Percentiles rank a stretch among this genome's conserved stretches.
Evolutionary conservation across 495 filamentous ascomycete species (phyloP).

Genomic region (Penicillium malachiteum): DNA sequence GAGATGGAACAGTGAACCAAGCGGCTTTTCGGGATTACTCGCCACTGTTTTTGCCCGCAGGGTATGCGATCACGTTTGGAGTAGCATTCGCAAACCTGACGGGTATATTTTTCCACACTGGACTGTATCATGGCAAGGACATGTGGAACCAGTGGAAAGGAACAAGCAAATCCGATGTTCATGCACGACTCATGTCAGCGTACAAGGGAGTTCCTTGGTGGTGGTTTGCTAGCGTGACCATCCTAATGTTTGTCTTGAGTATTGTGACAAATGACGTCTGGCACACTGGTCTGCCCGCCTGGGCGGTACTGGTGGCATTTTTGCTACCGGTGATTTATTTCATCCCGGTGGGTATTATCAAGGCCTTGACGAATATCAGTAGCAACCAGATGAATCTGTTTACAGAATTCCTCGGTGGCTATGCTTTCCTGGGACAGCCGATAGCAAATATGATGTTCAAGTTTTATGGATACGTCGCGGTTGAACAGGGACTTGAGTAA

Average conservation of each 20-base stretch:
- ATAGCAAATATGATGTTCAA: constrained; percentile 75
- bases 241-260: constrained; percentile 57
- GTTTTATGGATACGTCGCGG: constrained; percentile 71
- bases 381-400: constrained; percentile 65
- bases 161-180: constrained; percentile 56
- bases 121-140: constrained; percentile 62
- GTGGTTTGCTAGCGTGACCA: constrained; percentile 40
- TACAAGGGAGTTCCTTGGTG: constrained; percentile 45
- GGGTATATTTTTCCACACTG: constrained; percentile 63
- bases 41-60: constrained; percentile 47
- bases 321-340: constrained; percentile 43
- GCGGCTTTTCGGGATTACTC: constrained; percentile 45
- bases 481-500: constrained; percentile 50
- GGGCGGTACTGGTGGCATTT: constrained; percentile 65
- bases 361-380: constrained; percentile 66
- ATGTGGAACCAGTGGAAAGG: constrained; percentile 60
- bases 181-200: constrained; percentile 38
- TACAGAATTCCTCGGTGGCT: constrained; percentile 71
- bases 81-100: constrained; percentile 70
- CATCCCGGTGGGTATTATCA: constrained; percentile 51
- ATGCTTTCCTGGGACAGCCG: constrained; percentile 65
- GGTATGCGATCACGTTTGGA: constrained; percentile 58
- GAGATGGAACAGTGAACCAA: constrained; percentile 39
- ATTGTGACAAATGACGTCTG: constrained; percentile 64
- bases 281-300: constrained; percentile 64